These are phyloP conservation scores for Termitomyces sp. DNA, from an alignment of 768 basidiomycete species.

Conservation along the genomic window DNA sequence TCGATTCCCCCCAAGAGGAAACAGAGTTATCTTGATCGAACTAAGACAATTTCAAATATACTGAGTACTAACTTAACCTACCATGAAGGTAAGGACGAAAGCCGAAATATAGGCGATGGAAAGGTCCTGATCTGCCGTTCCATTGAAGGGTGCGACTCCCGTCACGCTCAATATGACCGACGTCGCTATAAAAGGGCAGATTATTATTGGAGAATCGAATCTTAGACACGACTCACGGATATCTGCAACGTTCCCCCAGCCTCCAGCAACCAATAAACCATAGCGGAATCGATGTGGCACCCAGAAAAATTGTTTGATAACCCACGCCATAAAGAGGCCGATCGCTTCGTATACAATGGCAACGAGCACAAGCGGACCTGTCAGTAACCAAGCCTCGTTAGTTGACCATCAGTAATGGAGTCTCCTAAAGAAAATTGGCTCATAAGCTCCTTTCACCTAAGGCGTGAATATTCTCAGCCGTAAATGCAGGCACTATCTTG, in stretches of 20 bases:
- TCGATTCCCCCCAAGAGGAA: conserved; percentile 53
- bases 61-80: conserved; percentile 20
- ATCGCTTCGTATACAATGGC: conserved; percentile 52
- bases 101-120: conserved; percentile 63
- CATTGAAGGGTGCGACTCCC: conserved; percentile 56
- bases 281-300: conserved; percentile 73
- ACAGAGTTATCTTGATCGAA: conserved; percentile 47
- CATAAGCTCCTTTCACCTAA: conserved; percentile 34
- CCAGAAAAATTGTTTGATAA: conserved; percentile 62
- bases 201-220: neutral
- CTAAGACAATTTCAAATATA: neutral
- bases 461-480: conserved; percentile 45
- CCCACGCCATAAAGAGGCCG: conserved; percentile 47
- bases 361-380: conserved; percentile 61
- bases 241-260: conserved; percentile 66
- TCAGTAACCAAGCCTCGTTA: neutral
- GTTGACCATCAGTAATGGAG: neutral
- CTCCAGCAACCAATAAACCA: conserved; percentile 64
- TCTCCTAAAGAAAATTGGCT: neutral
- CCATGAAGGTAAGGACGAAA: conserved; percentile 55
- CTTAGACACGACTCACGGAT: conserved; percentile 42
- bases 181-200: conserved; percentile 37
- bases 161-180: conserved; percentile 62
- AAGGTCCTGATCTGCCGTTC: conserved; percentile 47
- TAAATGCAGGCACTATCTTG: conserved; percentile 64